Conservation (phyloP, 2,329 filamentous ascomycete species). For the Dryadomyces sulphureus region DNA sequence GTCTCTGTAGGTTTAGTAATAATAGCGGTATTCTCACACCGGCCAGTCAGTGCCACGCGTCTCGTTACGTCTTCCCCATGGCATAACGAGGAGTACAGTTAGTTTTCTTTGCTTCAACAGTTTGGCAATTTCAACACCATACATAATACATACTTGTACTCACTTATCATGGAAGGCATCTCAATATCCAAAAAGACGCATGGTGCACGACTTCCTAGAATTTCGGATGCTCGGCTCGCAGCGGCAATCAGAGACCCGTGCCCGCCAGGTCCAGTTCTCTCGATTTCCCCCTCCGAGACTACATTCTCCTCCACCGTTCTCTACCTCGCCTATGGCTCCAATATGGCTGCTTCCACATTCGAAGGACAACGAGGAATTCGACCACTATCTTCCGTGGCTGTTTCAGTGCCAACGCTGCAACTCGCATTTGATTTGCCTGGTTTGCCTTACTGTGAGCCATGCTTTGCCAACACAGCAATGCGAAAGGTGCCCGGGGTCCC, state of each 20-base stretch:
- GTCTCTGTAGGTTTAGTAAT: too few relatives aligned
- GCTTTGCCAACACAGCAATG: constrained; percentile 72
- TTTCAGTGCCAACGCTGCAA: constrained; percentile 61
- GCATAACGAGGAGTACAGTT: too few relatives aligned
- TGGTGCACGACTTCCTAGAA: too few relatives aligned
- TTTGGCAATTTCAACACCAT: too few relatives aligned
- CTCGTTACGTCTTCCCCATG: too few relatives aligned
- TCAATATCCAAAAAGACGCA: too few relatives aligned
- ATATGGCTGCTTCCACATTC: constrained; percentile 70
- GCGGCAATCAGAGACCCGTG: background rate
- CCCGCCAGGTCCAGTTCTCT: background rate
- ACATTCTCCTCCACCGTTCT: constrained; percentile 34
- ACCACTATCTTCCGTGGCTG: constrained; percentile 68
- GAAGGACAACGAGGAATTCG: constrained; percentile 61
- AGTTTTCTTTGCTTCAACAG: too few relatives aligned
- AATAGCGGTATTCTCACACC: too few relatives aligned
- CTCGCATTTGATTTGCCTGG: constrained; percentile 79
- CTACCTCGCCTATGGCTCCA: constrained; percentile 86
- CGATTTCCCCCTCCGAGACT: constrained; percentile 1
- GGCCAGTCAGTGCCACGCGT: too few relatives aligned
- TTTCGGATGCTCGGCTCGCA: background rate
- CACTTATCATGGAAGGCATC: too few relatives aligned
- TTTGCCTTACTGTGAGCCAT: constrained; percentile 76
- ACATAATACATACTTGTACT: too few relatives aligned
- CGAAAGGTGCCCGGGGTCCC: constrained; percentile 34